Conservation (phyloP, 257 asterid species). For the Vinca minor region DNA sequence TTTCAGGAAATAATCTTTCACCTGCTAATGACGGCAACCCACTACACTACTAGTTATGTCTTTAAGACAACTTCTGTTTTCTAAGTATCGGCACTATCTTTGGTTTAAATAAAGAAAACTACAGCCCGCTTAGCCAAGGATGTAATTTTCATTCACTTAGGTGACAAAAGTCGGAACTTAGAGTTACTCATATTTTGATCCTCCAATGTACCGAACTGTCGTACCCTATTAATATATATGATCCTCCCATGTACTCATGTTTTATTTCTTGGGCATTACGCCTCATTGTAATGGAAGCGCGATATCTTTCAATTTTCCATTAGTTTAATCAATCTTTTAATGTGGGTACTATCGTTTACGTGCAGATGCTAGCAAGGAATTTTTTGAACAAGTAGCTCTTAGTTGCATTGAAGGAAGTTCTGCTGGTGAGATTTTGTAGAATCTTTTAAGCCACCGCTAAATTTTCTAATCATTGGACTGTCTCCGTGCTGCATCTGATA, state of each 20-base stretch:
- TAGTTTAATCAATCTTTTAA: background rate
- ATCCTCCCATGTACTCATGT: no score
- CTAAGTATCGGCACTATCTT: background rate
- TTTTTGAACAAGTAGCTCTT: slow-evolving; percentile 28
- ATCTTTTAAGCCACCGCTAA: background rate
- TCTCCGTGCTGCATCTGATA: background rate
- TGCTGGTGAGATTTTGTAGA: slow-evolving; percentile 26
- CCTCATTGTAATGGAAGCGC: no score
- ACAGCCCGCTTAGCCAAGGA: background rate
- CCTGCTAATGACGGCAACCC: background rate
- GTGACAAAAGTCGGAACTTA: background rate
- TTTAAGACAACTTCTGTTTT: background rate
- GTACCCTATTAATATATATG: background rate
- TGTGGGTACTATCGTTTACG: background rate
- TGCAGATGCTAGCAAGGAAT: slow-evolving; percentile 37
- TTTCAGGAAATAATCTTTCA: background rate
- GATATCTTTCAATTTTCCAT: no score
- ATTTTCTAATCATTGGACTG: background rate
- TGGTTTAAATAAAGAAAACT: background rate
- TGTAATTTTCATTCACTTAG: background rate
- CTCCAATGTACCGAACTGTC: background rate
- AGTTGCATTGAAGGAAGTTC: slow-evolving; percentile 25
- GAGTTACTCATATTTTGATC: background rate
- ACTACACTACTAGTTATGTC: background rate
- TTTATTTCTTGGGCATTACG: no score